These are phyloP conservation scores for Stemphylium beticola DNA, from an alignment of 2,329 filamentous ascomycete genomes.

Conservation along the genomic window DNA sequence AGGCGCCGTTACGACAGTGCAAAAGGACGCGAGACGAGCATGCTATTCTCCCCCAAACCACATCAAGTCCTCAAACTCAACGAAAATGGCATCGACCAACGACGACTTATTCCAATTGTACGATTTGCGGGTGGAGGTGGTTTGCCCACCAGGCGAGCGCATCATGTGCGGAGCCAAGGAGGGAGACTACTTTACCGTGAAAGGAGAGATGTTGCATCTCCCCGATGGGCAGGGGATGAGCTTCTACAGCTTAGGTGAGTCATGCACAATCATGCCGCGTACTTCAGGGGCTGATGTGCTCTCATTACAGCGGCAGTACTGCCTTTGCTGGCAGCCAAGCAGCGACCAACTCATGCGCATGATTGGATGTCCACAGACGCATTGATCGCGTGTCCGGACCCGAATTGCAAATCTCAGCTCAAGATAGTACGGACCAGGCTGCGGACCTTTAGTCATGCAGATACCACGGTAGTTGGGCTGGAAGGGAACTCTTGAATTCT, in stretches of 20 bases:
- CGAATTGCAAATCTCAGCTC: slow-evolving; percentile 18
- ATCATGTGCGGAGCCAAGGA: neutral
- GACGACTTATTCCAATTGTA: slow-evolving; percentile 14
- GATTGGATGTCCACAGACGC: slow-evolving; percentile 21
- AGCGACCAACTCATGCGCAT: slow-evolving; percentile 13
- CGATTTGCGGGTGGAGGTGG: slow-evolving; percentile 14
- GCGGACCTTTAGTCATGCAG: slow-evolving; percentile 8
- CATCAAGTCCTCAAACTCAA: neutral
- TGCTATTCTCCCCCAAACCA: too few relatives aligned
- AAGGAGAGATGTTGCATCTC: slow-evolving; percentile 18
- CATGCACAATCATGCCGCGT: too few relatives aligned
- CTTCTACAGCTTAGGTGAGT: slow-evolving; percentile 15
- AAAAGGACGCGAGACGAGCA: too few relatives aligned
- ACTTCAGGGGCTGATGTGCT: too few relatives aligned
- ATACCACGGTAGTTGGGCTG: too few relatives aligned
- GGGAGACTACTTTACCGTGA: slow-evolving; percentile 11
- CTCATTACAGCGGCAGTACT: too few relatives aligned
- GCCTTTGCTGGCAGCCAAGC: too few relatives aligned
- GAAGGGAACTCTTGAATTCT: too few relatives aligned
- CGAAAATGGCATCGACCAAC: neutral
- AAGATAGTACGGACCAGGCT: slow-evolving; percentile 12
- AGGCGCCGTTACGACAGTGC: too few relatives aligned
- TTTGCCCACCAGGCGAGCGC: slow-evolving; percentile 14
- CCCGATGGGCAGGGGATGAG: slow-evolving; percentile 13
- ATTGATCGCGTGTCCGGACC: slow-evolving; percentile 17